Conservation (phyloP, 1,139 yeast genomes). For the Trichomonascaceae sp. region DNA sequence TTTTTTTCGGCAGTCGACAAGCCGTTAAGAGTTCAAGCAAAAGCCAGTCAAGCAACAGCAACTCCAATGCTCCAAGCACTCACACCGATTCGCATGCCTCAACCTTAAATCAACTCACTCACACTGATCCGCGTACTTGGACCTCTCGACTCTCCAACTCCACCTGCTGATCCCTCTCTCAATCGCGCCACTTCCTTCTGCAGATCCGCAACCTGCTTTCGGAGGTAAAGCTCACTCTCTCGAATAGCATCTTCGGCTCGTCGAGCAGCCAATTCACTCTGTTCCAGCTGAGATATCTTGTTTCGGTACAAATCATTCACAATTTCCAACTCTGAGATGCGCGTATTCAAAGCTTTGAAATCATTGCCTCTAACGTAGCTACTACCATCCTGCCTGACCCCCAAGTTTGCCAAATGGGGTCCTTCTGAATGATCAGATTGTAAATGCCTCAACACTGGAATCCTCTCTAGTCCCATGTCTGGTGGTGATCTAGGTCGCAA, state of each 20-base stretch:
- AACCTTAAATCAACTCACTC: conserved; percentile 18
- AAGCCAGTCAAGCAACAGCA: too few relatives aligned
- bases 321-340: conserved; percentile 66
- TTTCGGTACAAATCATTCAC: conserved; percentile 81
- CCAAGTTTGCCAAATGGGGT: not conserved
- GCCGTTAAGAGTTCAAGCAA: too few relatives aligned
- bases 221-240: conserved; percentile 23
- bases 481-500: conserved; percentile 31
- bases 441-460: conserved; percentile 26
- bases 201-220: conserved; percentile 19
- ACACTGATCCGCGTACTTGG: conserved; percentile 17
- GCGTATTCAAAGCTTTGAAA: conserved; percentile 19
- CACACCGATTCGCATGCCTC: too few relatives aligned
- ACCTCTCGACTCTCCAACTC: not conserved
- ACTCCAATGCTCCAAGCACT: too few relatives aligned
- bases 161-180: not conserved
- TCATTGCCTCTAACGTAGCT: not conserved
- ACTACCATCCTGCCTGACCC: not conserved
- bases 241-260: conserved; percentile 24
- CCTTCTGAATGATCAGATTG: not conserved
- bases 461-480: conserved; percentile 28
- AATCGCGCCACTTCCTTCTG: conserved; percentile 11
- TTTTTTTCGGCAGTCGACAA: too few relatives aligned
- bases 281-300: conserved; percentile 74
- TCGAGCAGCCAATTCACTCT: conserved; percentile 44